Evolutionary conservation across 164 flowering plant genomes (phyloP), one percentile per base, ranked within the genome.

Genomic region (Pachysandra terminalis): DNA sequence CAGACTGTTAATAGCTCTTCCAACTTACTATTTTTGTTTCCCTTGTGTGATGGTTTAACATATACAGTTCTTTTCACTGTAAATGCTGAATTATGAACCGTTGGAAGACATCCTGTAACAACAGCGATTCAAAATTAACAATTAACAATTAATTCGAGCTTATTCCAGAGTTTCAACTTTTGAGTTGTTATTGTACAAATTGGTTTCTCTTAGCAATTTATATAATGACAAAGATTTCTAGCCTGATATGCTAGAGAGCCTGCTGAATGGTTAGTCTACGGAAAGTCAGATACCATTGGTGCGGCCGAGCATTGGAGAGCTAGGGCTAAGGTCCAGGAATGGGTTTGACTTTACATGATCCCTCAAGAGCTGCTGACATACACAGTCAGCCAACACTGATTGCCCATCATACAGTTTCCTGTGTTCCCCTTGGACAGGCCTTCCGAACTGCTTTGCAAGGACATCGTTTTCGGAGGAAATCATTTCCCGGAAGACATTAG

Each of bases 301-400:
- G 51, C 77, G 84, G 62, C 82, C 63, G 17, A 77, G 81, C 71
- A 82, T 79, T 41, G 85, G 76, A 58, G 86, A 74, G 61, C 77
- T 73, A 56, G 85, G 83, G 71, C 78, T 77, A 19, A 87, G 76
- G 76, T 90, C 92, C 51, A 85, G 75, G 17, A 86, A 77, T 9
- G 86, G 85, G 60, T 68, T 82, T 62, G 75, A 61, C 64, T 79
- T 85, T 49, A 77, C 81, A 61, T 77, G 82, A 79, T 87, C 91
- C 78, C 84, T 76, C 55, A 84, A 72, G 67, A 89, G 88, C 75
- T 85, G 95, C 76, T 82, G 87, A 66, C 88, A 83, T 40, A 89
- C 96, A 9, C 87, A 86, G 74, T 87, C 91, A 32, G 89, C 93
- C 83, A 85, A 80, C 21, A 81, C 86, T 0, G 86, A 71, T 64